Percentiles rank a stretch among this genome's conserved stretches.
phyloP scores from a whole-genome alignment of 2,329 filamentous ascomycete genomes.

The Tothia fuscella region DNA sequence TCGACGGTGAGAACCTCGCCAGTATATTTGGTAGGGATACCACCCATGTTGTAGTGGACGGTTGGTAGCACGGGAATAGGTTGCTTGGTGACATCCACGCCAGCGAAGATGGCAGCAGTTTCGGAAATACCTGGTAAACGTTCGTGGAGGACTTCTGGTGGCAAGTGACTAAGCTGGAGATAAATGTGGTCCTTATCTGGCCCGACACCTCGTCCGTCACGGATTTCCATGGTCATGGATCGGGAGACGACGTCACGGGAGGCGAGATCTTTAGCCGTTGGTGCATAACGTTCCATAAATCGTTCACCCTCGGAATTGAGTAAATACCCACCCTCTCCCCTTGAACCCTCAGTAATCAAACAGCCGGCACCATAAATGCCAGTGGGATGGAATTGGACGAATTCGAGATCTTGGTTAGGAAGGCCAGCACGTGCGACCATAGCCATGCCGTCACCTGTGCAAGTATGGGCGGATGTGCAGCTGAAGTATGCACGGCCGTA shows the following conservation, averaged over 20 bases:
- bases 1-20: slow-evolving; percentile 90
- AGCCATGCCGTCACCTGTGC: slow-evolving; percentile 97
- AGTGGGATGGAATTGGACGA: slow-evolving; percentile 98
- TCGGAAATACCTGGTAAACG: slow-evolving; percentile 97
- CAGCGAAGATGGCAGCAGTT: slow-evolving; percentile 92
- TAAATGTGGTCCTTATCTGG: slow-evolving; percentile 97
- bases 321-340: slow-evolving; percentile 96
- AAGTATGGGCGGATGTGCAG: slow-evolving; percentile 96
- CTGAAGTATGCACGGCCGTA: slow-evolving; percentile 98
- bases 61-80: slow-evolving; percentile 93
- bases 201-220: slow-evolving; percentile 91
- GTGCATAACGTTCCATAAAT: slow-evolving; percentile 98
- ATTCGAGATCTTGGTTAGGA: slow-evolving; percentile 97
- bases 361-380: slow-evolving; percentile 98
- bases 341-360: slow-evolving; percentile 93
- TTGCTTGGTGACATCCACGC: slow-evolving; percentile 94
- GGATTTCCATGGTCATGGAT: slow-evolving; percentile 97
- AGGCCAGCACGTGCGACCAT: slow-evolving; percentile 98
- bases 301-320: slow-evolving; percentile 96
- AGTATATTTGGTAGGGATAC: slow-evolving; percentile 95
- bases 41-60: slow-evolving; percentile 99
- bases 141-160: slow-evolving; percentile 83
- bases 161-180: slow-evolving; percentile 92
- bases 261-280: slow-evolving; percentile 94
- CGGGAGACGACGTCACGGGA: slow-evolving; percentile 92